Evolutionary conservation across 2,329 filamentous ascomycete genomes (phyloP), one percentile per base, ranked within the genome.

Genomic region (Cylindrodendrum hubeiense): DNA sequence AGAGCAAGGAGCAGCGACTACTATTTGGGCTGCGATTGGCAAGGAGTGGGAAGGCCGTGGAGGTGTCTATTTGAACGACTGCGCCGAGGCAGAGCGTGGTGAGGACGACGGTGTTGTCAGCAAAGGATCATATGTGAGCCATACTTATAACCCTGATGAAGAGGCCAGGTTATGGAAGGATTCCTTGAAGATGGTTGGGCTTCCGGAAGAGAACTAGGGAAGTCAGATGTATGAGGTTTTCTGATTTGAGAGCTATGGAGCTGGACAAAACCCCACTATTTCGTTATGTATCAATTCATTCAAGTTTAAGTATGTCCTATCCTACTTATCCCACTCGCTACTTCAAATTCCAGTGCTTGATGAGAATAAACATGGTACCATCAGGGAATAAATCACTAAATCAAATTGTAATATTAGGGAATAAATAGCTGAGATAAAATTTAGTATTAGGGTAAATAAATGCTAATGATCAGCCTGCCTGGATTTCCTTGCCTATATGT

Each of bases 11-110:
- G 63, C 63, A 5, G 63, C 66, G 4, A 68, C 63, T 13, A 63
- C 59, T 3, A 13, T 68, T 2, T 26, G 24, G 10, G 63, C 55
- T 15, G 63, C 66, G 1, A 26, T 66, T 17, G 63, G 59, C 15
- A 60, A 26, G 7, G 66, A 63, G 33, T 66, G 60, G 63, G 66
- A 68, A 39, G 66, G 66, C 3, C 58, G 53, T 9, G 63, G 66
- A 3, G 66, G 63, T 4, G 46, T 60, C 2, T 68, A 68, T 24
- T 52, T 68, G 4, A 51, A 54, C 17, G 58, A 68, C 12, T 66
- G 66, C 19, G 55, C 37, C 0, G 47, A 49, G 34, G 52, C 59
- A 3, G 47, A 60, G 15, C 30, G 15, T 6, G 60, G 53, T 12
- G 53, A 56, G 2, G 43, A 60, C 21, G 66, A 60, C 3, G 51